Percentiles rank a stretch among this genome's conserved stretches.
phyloP scores from a whole-genome alignment of 495 filamentous ascomycete genomes.

The Aspergillus diversus region DNA sequence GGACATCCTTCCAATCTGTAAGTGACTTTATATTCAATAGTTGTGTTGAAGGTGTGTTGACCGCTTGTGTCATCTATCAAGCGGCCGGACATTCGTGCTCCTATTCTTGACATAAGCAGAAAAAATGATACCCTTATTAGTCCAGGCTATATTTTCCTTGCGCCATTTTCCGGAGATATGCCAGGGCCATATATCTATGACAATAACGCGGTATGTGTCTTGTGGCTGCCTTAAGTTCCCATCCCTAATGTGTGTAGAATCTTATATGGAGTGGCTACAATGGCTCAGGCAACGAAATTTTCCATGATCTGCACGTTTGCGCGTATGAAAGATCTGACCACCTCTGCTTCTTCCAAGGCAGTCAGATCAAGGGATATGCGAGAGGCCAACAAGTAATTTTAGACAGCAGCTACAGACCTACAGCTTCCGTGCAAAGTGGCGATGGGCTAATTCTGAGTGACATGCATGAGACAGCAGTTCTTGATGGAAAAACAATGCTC shows the following conservation, averaged over 20 bases:
- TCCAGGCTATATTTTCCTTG: conserved; percentile 22
- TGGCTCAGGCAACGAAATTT: not conserved
- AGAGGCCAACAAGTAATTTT: not conserved
- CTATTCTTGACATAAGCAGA: not conserved
- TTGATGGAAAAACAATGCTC: not conserved
- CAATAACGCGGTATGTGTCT: conserved; percentile 17
- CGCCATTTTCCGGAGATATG: conserved; percentile 12
- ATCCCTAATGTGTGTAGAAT: conserved; percentile 10
- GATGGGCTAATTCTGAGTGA: not conserved
- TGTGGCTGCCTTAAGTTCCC: not conserved
- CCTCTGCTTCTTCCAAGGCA: not conserved
- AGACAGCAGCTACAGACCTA: not conserved
- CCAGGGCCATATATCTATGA: conserved; percentile 28
- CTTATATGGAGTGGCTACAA: not conserved
- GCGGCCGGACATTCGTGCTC: conserved; percentile 6
- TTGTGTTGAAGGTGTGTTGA: too few species aligned
- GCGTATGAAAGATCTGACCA: conserved; percentile 17
- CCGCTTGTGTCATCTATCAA: not conserved
- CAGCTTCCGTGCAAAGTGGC: not conserved
- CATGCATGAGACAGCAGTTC: not conserved
- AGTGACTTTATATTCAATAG: not conserved
- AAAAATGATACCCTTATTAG: conserved; percentile 5
- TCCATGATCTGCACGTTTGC: conserved; percentile 19
- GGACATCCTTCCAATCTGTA: too few species aligned
- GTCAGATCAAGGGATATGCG: not conserved